Percentiles rank a stretch among this genome's conserved stretches.
phyloP scores from a whole-genome alignment of 176 grass and related monocot species.

The Thinopyrum elongatum region DNA sequence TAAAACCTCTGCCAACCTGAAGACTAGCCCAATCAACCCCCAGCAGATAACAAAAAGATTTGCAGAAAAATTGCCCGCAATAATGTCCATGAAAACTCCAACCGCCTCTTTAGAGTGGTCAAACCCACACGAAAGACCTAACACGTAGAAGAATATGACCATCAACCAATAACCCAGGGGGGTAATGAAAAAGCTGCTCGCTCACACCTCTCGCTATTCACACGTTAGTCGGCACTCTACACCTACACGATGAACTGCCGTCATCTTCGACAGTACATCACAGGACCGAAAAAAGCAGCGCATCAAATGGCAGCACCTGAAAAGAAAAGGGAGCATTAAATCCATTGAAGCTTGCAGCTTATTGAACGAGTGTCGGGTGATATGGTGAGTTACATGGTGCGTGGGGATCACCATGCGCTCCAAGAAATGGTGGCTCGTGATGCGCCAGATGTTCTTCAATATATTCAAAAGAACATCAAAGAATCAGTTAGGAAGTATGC shows the following conservation, averaged over 20 bases:
- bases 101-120: not conserved
- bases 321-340: conserved; percentile 18
- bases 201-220: conserved; percentile 8
- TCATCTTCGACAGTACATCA: conserved; percentile 10
- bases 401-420: conserved; percentile 19
- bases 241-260: conserved; percentile 10
- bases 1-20: not conserved
- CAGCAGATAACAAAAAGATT: not conserved
- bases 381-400: conserved; percentile 28
- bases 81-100: not conserved
- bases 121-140: not conserved
- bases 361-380: not conserved
- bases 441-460: not conserved
- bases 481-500: conserved; percentile 41
- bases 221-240: conserved; percentile 24
- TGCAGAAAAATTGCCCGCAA: conserved; percentile 9
- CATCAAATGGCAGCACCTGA: conserved; percentile 37
- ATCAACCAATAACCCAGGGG: not conserved
- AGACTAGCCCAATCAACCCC: not conserved
- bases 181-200: not conserved
- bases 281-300: not conserved
- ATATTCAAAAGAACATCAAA: conserved; percentile 27
- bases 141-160: conserved; percentile 2
- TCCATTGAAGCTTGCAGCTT: not conserved
- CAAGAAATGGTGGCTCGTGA: conserved; percentile 5